These are phyloP conservation scores for Russula compacta DNA, from an alignment of 768 basidiomycete species.

Conservation along the genomic window DNA sequence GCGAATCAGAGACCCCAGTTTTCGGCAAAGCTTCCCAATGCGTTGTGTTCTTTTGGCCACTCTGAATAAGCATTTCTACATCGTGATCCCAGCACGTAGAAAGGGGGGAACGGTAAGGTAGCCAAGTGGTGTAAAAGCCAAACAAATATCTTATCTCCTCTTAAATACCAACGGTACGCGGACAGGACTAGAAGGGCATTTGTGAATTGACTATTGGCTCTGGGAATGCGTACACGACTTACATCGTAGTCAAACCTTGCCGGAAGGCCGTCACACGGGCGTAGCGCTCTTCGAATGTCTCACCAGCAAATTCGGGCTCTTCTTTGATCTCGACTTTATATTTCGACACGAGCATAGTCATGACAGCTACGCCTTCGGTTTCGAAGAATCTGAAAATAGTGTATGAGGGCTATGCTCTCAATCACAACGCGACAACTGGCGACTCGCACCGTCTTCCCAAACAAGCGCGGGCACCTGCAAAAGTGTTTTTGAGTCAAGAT, in stretches of 20 bases:
- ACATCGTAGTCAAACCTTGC: slow-evolving; percentile 3
- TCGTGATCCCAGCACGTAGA: too few species aligned
- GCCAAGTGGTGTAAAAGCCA: too few species aligned
- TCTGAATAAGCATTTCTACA: too few species aligned
- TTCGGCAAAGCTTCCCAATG: too few species aligned
- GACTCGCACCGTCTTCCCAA: slow-evolving; percentile 18
- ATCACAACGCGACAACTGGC: not conserved
- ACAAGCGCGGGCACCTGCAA: slow-evolving; percentile 18
- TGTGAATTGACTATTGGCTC: too few species aligned
- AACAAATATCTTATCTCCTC: not conserved
- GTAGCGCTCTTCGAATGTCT: slow-evolving; percentile 38
- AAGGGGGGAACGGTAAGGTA: too few species aligned
- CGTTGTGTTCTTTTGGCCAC: too few species aligned
- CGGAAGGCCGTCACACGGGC: slow-evolving; percentile 13
- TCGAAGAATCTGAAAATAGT: slow-evolving; percentile 35
- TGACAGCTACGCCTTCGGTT: slow-evolving; percentile 38
- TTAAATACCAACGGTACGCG: slow-evolving; percentile 20
- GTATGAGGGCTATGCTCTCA: not conserved
- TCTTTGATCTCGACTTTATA: slow-evolving; percentile 43
- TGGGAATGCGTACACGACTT: not conserved
- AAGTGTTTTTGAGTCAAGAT: not conserved
- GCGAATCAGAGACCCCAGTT: too few species aligned
- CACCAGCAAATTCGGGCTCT: slow-evolving; percentile 36
- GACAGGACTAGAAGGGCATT: slow-evolving; percentile 3
- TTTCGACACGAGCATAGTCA: slow-evolving; percentile 36